Base-by-base conservation (phyloP, 192 early-diverging fungal genomes). In the Pilaira anomala region DNA sequence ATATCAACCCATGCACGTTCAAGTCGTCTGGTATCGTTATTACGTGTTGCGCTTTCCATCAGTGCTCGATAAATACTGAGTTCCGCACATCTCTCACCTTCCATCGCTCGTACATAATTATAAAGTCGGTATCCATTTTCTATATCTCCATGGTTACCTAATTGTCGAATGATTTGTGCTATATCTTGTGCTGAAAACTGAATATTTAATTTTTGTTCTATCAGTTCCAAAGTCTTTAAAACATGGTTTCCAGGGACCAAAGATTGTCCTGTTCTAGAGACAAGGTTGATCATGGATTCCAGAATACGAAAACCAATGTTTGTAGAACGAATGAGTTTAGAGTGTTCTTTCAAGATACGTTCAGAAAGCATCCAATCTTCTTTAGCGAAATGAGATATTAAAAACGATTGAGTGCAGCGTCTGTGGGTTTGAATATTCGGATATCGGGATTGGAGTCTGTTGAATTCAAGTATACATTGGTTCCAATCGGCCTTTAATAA, bases 1-100 rank as follows among this genome's bases (percentile, higher is more conserved):
- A 57, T 46, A 22, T 68, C 55, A 26, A 59, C 45, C 57, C 56
- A 68, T 9, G 50, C 58, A 14, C 66, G 48, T 30, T 68, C 66
- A 13, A 58, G 7, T 30, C 26, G 21, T 12, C 12, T 33, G 6
- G 25, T 61, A 54, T 59, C 45, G 16, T 53, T 68, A 45, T 60
- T 50, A 13, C 24, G 18, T 22, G 41, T 26, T 5, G 66, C 66
- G 14, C 49, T 25, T 7, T 61, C 33, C 25, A 68, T 68, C 58
- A 68, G 53, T 14, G 58, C 40, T 14, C 49, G 18, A 13, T 68
- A 68, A 11, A 68, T 28, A 9, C 7, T 28, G 7, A 25, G 22
- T 33, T 39, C 25, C 3, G 40, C 1, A n/a, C 48, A 50, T 29
- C 66, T 45, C 22, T 59, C 26, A 13, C 33, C 22, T 13, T 21